Evolutionary conservation across 768 basidiomycete species (phyloP), one percentile per base, ranked within the genome.

Genomic region (Leccinum aurantiacum): DNA sequence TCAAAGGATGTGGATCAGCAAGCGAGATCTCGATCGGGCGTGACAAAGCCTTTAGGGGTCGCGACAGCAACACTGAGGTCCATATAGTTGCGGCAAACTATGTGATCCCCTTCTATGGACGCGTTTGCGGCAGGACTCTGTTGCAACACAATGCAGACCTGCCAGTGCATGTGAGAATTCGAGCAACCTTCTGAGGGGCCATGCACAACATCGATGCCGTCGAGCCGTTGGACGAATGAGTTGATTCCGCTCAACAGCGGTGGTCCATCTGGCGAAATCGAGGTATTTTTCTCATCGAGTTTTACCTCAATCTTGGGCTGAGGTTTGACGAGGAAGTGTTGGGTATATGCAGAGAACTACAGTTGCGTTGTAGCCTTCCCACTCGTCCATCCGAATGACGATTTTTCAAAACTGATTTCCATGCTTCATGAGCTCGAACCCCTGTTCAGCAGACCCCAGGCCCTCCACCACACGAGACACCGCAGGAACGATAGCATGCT

Each of bases 61-160:
- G 95, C 93, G 51, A 99, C 96, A 10, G 96, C 96, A 17, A 99
- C 93, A 61, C 90, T 93, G 64, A 99, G 75, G 75, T 99, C 96
- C 62, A 97, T 91, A 65, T 84, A 96, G 72, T 95, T 93, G 56
- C 82, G 82, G 78, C 95, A 98, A 27, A 97, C 90, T 64, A 97
- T 95, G 73, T 93, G 88, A 57, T 96, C 92, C 31, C 89, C 92
- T 69, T 97, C 95, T 67, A 98, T 96, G 60, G 87, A 87, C 25
- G 95, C 96, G 73, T 99, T 98, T 53, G 93, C 95, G 29, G 29
- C 29, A 31, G 31, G 31, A 31, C 31, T 11, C 10, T 31, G 4
- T 31, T 31, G 10, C 31, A 31, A 31, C 10, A 31, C n/a, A 15
- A 95, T 3, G 92, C 90, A 15, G 93, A 33, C 31, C 31, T 33